Evolutionary conservation across 257 asterid genomes (phyloP), one percentile per base, ranked within the genome.

Genomic region (Solanum dulcamara): DNA sequence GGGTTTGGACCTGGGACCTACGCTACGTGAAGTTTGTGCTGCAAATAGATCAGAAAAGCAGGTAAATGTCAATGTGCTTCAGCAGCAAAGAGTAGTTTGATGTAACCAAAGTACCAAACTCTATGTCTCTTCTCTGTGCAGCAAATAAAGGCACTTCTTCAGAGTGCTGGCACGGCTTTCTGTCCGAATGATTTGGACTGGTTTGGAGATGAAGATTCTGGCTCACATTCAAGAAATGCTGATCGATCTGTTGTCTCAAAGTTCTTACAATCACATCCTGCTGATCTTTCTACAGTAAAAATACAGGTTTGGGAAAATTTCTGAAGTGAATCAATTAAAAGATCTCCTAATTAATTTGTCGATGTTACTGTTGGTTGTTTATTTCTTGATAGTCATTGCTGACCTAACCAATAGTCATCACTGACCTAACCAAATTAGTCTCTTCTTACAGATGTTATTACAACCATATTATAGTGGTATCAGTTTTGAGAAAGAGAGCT

Each of bases 81-180:
- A 48, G 66, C 44, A 48, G 44, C 64, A 4, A 79, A 79, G 40
- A 10, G 83, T 48, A 48, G 40, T 48, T 48, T 79, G 66, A 28
- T 48, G 44, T 30, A 30, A 79, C 66, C 64, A 79, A 30, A 48
- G 30, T 48, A 50, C 83, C 24, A 9, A 79, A 48, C 42, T 79
- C 6, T 10, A 48, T 20, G 38, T 48, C 66, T 79, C 59, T 79
- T 48, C 83, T 79, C 32, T n/a, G 82, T 64, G 66, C 96, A 96
- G 99, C 97, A 96, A 96, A 93, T 95, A 75, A 95, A 91, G 93
- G 98, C 99, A 82, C 98, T 96, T 89, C 98, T 96, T 72, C 92
- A 94, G 89, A 88, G 90, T 84, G 89, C 93, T 88, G 99, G 99
- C 70, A 86, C 95, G 81, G 88, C 97, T 48, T 93, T 96, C 87